Evolutionary conservation across 805 yeast species (phyloP), one percentile per base, ranked within the genome.

Genomic region (Wickerhamomyces kurtzmanii): DNA sequence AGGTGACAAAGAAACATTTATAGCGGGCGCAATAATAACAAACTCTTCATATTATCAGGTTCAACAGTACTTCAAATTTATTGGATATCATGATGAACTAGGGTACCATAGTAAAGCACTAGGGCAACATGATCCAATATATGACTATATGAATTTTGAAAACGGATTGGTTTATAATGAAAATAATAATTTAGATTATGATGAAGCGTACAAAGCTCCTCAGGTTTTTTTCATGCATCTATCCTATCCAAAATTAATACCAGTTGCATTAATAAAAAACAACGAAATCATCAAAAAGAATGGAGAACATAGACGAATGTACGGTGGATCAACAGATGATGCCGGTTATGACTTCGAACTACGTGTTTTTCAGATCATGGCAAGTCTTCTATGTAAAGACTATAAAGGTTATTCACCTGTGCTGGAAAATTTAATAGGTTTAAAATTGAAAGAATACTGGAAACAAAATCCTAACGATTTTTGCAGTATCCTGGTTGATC

Each of bases 1-100:
- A 52, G 83, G 83, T 23, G 83, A 75, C 41, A 75, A 75, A 42
- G 83, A 75, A 39, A 72, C 83, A 0, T 75, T 75, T 40, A 68
- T 70, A 20, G 70, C 76, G 2, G 80, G 82, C 2, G 76, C 81
- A 3, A 57, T 62, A 12, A 79, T 58, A 0, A 42, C 70, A 40
- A 35, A 47, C 0, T 49, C 55, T 21, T 59, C 64, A 6, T 68
- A 61, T 46, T 64, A 58, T 47, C 81, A 72, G 46, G 60, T 63
- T 5, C 37, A 47, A 26, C 37, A 45, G 7, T 45, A 48, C 14
- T 50, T 59, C 7, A 44, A 37, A 17, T 55, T 63, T 20, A 45
- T 60, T 23, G 67, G 68, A 3, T 47, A 55, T 36, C 42, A 42
- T 24, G 37, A 37, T 17, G 28, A 35, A 2, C 34, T 24, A 1